Base-by-base conservation (phyloP, 331 rosid genomes). In the Pyrus hybrid region DNA sequence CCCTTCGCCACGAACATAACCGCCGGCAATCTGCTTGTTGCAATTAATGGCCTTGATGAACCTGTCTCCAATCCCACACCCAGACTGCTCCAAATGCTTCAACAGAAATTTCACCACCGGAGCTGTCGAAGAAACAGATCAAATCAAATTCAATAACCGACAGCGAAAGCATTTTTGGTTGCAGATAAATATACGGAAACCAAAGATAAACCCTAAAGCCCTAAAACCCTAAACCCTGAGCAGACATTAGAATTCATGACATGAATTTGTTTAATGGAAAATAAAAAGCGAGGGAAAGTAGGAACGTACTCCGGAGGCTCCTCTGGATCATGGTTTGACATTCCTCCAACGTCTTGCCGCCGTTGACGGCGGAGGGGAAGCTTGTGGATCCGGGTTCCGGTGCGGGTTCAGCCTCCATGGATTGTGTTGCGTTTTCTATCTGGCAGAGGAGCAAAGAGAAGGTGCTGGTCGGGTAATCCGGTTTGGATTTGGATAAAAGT, bases 71-170 rank as follows among this genome's bases (percentile, higher is more conserved):
- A 88, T 67, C 11, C 41, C 69, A 74, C 98, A 93, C 60, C 96
- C 98, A 63, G 91, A 80, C 86, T 90, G 87, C 81, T 83, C 89
- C 81, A 90, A 76, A 75, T 79, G 84, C 83, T 88, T 90, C 84
- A 80, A 77, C 76, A 93, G 80, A 79, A 89, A 88, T 67, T 83
- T 88, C 80, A 85, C 93, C 86, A 63, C 78, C 10, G 94, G 94
- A 87, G 84, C 93, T 86, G 85, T 61, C 37, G 54, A 8, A 56
- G 2, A 79, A 66, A 22, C 23, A 45, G 70, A 63, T 45, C 49
- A 43, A 43, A 10, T 43, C 14, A 43, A 10, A 43, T 43, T 1
- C 49, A 37, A 37, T 37, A 9, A 9, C 13, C 45, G 1, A 37
- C 13, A 9, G 45, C 45, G 45, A 37, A 2, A 37, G 45, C 45